Conservation (phyloP, 2,329 filamentous ascomycete species). For the Monilinia laxa region DNA sequence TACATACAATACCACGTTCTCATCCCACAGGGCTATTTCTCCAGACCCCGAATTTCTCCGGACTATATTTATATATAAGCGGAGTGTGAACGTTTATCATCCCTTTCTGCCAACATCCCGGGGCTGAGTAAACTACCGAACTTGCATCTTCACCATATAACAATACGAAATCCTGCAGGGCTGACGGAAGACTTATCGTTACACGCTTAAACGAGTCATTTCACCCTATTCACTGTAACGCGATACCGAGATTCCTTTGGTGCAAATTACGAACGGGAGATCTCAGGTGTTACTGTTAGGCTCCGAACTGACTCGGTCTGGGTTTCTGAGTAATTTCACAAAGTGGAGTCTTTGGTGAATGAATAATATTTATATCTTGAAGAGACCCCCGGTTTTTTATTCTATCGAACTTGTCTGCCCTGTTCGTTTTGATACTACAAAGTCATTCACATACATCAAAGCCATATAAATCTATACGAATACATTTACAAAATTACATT, state of each 20-base stretch:
- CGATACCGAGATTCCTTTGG: constrained; percentile 12
- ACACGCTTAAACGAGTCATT: constrained; percentile 9
- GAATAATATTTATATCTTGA: constrained; percentile 10
- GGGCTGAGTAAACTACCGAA: constrained; percentile 18
- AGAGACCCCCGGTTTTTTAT: background rate
- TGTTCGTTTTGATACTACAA: background rate
- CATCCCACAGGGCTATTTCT: constrained; percentile 7
- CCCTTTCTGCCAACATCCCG: background rate
- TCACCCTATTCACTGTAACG: background rate
- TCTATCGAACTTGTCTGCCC: background rate
- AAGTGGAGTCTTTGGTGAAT: background rate
- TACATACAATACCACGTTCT: background rate
- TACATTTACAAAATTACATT: background rate
- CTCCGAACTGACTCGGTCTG: constrained; percentile 17
- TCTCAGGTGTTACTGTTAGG: background rate
- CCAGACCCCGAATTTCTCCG: constrained; percentile 17
- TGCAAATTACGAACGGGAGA: constrained; percentile 17
- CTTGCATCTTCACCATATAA: background rate
- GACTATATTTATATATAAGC: constrained; percentile 20
- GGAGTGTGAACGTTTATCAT: background rate
- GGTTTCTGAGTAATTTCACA: constrained; percentile 7
- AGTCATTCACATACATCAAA: background rate
- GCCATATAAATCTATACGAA: background rate
- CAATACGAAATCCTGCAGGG: constrained; percentile 19
- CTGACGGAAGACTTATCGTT: constrained; percentile 24